Evolutionary conservation across 345 rosid genomes (phyloP).

Genomic region (Sisymbrium altissimum): DNA sequence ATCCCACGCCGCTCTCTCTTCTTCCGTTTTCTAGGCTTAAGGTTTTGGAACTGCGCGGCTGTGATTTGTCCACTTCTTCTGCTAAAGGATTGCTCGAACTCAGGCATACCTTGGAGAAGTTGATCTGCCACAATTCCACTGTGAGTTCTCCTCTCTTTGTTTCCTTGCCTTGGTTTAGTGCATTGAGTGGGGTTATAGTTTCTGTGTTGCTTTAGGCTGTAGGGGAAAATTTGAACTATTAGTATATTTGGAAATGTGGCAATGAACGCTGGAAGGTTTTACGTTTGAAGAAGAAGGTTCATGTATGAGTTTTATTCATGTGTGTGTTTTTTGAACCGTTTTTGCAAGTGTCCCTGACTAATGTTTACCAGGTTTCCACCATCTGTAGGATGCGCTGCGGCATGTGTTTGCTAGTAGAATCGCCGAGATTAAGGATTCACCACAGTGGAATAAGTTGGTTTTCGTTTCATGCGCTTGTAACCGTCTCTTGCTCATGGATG

Average conservation of each 20-base stretch:
- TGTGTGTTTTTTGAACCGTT: not conserved
- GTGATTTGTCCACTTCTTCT: constrained; percentile 90
- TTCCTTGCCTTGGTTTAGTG: not conserved
- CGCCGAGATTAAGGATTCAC: constrained; percentile 76
- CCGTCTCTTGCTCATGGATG: constrained; percentile 89
- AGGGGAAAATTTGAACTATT: constrained; percentile 25
- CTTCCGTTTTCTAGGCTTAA: constrained; percentile 73
- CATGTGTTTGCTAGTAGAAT: constrained; percentile 96
- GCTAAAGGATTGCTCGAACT: constrained; percentile 90
- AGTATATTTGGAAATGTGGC: constrained; percentile 26
- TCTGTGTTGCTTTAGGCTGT: constrained; percentile 20
- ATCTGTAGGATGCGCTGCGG: constrained; percentile 77
- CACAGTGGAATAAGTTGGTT: constrained; percentile 81
- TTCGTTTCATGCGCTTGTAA: constrained; percentile 89
- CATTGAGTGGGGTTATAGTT: constrained; percentile 25
- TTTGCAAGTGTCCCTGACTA: constrained; percentile 6
- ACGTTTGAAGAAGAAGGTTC: constrained; percentile 27
- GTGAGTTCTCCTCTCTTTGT: constrained; percentile 43
- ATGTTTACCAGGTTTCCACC: constrained; percentile 6
- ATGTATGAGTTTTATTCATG: constrained; percentile 18
- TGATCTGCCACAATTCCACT: constrained; percentile 90
- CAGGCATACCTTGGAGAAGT: constrained; percentile 84
- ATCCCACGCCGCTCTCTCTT: constrained; percentile 87
- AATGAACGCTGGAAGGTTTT: constrained; percentile 23
- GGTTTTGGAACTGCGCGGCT: constrained; percentile 83